phyloP scores from a whole-genome alignment of 2,329 filamentous ascomycete genomes.

The Aureobasidium sp. region DNA sequence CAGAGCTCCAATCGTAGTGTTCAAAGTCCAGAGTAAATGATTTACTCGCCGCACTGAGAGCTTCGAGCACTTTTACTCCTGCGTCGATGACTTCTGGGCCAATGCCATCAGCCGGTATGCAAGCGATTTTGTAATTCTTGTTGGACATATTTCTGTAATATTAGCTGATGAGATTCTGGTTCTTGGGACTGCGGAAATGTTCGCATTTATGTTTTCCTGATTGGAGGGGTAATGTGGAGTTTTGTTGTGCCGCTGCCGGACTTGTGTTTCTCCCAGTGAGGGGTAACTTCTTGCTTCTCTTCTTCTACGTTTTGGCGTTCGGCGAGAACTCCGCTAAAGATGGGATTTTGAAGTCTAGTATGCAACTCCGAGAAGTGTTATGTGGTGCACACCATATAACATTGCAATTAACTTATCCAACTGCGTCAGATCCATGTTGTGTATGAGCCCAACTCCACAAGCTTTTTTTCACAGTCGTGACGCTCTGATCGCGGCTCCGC shows the following conservation, averaged over 20 bases:
- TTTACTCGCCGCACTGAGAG: slow-evolving; percentile 41
- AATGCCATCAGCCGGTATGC: slow-evolving; percentile 63
- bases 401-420: background rate
- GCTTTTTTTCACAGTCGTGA: background rate
- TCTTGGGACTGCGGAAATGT: background rate
- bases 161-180: background rate
- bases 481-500: background rate
- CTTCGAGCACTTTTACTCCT: slow-evolving; percentile 55
- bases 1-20: slow-evolving; percentile 60
- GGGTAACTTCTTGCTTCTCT: background rate
- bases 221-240: background rate
- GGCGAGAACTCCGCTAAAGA: background rate
- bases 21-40: slow-evolving; percentile 56
- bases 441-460: too few species aligned
- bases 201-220: background rate
- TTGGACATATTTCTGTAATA: background rate
- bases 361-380: background rate
- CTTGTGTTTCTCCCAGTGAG: slow-evolving; percentile 3
- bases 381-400: background rate
- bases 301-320: background rate
- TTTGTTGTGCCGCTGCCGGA: background rate
- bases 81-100: slow-evolving; percentile 61
- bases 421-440: background rate
- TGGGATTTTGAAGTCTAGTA: background rate
- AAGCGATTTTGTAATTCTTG: slow-evolving; percentile 49